Conservation (phyloP, 164 flowering plant genomes). For the Vitis vinifera region ASM3070453v1 NC_081811.1:31205501-31206000, state of each 20-base stretch:
- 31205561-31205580: constrained; percentile 59
- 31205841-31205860: no score
- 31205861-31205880: no score
- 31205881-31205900: no score
- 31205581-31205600: constrained; percentile 54
- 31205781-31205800: constrained; percentile 26
- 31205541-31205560: constrained; percentile 78
- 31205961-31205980: no score
- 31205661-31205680: constrained; percentile 52
- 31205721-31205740: constrained; percentile 67
- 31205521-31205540: constrained; percentile 72
- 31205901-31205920: no score
- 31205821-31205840: no score
- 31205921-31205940: no score
- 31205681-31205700: constrained; percentile 50
- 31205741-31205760: constrained; percentile 72
- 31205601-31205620: constrained; percentile 62
- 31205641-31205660: constrained; percentile 80
- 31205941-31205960: no score
- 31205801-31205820: no score
- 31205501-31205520: constrained; percentile 76
- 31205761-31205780: constrained; percentile 79
- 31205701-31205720: constrained; percentile 28
- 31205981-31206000: no score
- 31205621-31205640: constrained; percentile 78